These are phyloP conservation scores for Pythium graminicola DNA, from an alignment of 352 stramenopile genomes.

Conservation along the genomic window DNA sequence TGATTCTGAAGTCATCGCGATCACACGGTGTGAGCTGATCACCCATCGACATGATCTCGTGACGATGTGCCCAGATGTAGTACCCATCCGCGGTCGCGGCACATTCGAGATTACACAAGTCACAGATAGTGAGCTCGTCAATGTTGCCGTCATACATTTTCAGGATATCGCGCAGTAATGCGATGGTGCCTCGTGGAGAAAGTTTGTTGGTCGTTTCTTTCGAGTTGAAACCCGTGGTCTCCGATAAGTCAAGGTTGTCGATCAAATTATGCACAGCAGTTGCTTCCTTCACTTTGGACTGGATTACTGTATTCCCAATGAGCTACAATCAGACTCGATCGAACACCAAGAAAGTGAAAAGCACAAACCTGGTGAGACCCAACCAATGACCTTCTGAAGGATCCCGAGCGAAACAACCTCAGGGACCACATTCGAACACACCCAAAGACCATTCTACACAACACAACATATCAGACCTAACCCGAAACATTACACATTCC, in stretches of 20 bases:
- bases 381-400: slow-evolving; percentile 15
- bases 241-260: slow-evolving; percentile 10
- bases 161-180: slow-evolving; percentile 21
- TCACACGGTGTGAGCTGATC: slow-evolving; percentile 22
- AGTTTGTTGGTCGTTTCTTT: slow-evolving; percentile 3
- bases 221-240: slow-evolving; percentile 6
- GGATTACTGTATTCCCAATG: neutral
- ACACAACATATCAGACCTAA: neutral
- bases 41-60: slow-evolving; percentile 21
- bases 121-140: slow-evolving; percentile 22
- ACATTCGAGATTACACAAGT: slow-evolving; percentile 19
- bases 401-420: slow-evolving; percentile 18
- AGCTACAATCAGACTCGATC: neutral
- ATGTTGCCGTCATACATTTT: slow-evolving; percentile 11
- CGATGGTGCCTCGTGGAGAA: slow-evolving; percentile 16
- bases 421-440: slow-evolving; percentile 17
- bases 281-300: slow-evolving; percentile 2
- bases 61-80: slow-evolving; percentile 21
- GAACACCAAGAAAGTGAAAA: neutral
- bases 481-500: neutral
- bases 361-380: slow-evolving; percentile 3
- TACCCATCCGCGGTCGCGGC: slow-evolving; percentile 13
- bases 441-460: slow-evolving; percentile 15
- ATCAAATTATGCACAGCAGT: slow-evolving; percentile 17
- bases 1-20: slow-evolving; percentile 16